These are phyloP conservation scores for Paraphoma sp. DNA, from an alignment of 2,329 filamentous ascomycete genomes.

Conservation along the genomic window DNA sequence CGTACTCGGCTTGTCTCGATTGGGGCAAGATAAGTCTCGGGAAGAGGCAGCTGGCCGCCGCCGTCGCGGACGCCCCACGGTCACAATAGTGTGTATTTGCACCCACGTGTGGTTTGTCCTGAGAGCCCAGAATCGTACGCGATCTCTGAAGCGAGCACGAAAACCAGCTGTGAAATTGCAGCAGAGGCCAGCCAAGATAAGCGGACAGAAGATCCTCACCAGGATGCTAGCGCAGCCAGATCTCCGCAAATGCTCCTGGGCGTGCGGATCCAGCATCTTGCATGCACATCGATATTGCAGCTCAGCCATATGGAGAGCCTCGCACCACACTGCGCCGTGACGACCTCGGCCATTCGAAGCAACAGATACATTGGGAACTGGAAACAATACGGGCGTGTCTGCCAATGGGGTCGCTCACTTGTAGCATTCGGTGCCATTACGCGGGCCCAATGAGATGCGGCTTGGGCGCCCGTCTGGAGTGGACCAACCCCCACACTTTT, in stretches of 20 bases:
- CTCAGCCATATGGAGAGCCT: neutral
- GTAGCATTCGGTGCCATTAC: constrained; percentile 11
- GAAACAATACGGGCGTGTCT: constrained; percentile 1
- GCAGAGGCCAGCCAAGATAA: constrained; percentile 20
- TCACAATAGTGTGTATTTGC: constrained; percentile 17
- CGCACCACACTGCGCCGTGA: neutral
- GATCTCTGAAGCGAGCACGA: constrained; percentile 13
- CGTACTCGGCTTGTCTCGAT: constrained; percentile 18
- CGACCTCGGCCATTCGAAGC: neutral
- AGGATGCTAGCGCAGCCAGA: constrained; percentile 25
- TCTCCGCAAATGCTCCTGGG: constrained; percentile 12
- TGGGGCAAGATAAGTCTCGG: constrained; percentile 21
- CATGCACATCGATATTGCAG: neutral
- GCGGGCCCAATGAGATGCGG: constrained; percentile 31
- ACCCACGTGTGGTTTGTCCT: constrained; percentile 21
- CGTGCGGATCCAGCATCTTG: neutral
- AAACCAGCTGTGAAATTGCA: constrained; percentile 13
- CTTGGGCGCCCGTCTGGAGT: constrained; percentile 32
- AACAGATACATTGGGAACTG: neutral
- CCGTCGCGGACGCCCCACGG: constrained; percentile 17
- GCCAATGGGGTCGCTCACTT: constrained; percentile 14
- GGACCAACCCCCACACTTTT: constrained; percentile 38
- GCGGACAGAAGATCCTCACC: constrained; percentile 30
- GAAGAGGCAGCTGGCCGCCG: constrained; percentile 27
- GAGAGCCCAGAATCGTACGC: constrained; percentile 11